These are phyloP conservation scores for Lactarius quietus DNA, from an alignment of 768 basidiomycete species.

Conservation along the genomic window DNA sequence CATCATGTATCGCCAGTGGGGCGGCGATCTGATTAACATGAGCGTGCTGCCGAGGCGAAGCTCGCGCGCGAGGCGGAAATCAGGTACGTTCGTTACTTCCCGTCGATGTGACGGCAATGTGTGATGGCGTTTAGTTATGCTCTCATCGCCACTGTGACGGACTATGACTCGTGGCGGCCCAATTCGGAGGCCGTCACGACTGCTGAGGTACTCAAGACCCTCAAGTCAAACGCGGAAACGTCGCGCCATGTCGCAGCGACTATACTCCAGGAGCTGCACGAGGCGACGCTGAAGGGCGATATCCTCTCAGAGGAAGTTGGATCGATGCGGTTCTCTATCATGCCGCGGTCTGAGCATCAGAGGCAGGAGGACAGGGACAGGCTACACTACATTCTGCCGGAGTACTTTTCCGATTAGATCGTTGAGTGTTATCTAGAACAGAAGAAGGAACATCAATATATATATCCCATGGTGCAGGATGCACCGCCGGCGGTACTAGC, in stretches of 20 bases:
- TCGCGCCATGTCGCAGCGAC: slow-evolving; percentile 70
- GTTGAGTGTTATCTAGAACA: neutral
- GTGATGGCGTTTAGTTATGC: slow-evolving; percentile 61
- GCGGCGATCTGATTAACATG: slow-evolving; percentile 96
- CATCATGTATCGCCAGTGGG: slow-evolving; percentile 89
- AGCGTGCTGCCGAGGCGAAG: slow-evolving; percentile 97
- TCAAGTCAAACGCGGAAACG: slow-evolving; percentile 82
- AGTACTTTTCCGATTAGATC: slow-evolving; percentile 51
- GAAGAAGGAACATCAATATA: neutral
- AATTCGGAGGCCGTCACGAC: slow-evolving; percentile 81
- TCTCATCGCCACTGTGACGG: slow-evolving; percentile 85
- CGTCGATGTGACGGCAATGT: neutral
- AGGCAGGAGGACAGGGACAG: slow-evolving; percentile 61
- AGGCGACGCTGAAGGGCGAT: slow-evolving; percentile 48
- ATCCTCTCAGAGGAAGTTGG: slow-evolving; percentile 70
- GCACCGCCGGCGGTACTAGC: too few species aligned
- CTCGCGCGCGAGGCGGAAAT: slow-evolving; percentile 93
- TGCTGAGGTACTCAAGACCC: slow-evolving; percentile 86
- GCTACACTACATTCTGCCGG: slow-evolving; percentile 72
- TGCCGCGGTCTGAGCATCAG: slow-evolving; percentile 59
- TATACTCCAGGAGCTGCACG: slow-evolving; percentile 68
- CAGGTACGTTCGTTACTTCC: slow-evolving; percentile 47
- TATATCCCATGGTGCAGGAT: neutral
- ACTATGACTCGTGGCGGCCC: slow-evolving; percentile 94
- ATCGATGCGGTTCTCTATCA: slow-evolving; percentile 81